Conservation (phyloP, 768 basidiomycete genomes). For the Leccinum uliginosum region DNA sequence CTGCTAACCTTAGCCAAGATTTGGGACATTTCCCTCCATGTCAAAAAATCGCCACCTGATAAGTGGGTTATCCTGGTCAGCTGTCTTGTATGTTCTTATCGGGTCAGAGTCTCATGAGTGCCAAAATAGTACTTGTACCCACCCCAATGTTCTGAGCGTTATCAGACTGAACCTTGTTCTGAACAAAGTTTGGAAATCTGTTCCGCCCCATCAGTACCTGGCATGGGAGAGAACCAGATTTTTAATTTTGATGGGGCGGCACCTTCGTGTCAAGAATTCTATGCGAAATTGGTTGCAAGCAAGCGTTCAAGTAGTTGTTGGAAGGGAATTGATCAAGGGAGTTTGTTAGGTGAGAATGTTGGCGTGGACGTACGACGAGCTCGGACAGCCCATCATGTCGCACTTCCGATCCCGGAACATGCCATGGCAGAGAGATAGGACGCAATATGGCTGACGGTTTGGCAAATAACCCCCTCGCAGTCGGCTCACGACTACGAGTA, state of each 20-base stretch:
- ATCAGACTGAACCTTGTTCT: conserved; percentile 18
- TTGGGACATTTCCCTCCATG: neutral
- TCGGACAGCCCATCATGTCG: neutral
- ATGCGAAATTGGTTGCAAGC: conserved; percentile 2
- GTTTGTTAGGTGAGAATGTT: conserved; percentile 1
- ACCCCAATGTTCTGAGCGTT: conserved; percentile 6
- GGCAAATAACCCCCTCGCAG: neutral
- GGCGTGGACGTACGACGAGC: neutral
- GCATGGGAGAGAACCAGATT: conserved; percentile 7
- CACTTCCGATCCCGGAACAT: neutral
- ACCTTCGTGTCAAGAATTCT: neutral
- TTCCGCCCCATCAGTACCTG: conserved; percentile 10
- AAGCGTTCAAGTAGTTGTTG: conserved; percentile 5
- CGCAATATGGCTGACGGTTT: neutral
- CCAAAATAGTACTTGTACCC: conserved; percentile 9
- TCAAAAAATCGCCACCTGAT: conserved; percentile 10
- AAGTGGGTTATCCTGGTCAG: conserved; percentile 24
- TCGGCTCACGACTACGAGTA: neutral
- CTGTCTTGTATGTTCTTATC: conserved; percentile 22
- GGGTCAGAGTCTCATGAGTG: conserved; percentile 7
- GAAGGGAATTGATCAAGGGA: neutral
- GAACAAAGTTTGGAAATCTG: conserved; percentile 9
- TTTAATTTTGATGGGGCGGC: conserved; percentile 12
- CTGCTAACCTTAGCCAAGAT: conserved; percentile 12
- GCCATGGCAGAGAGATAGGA: neutral